Evolutionary conservation across 768 basidiomycete species (phyloP).

Genomic region (Mycena belliarum): DNA sequence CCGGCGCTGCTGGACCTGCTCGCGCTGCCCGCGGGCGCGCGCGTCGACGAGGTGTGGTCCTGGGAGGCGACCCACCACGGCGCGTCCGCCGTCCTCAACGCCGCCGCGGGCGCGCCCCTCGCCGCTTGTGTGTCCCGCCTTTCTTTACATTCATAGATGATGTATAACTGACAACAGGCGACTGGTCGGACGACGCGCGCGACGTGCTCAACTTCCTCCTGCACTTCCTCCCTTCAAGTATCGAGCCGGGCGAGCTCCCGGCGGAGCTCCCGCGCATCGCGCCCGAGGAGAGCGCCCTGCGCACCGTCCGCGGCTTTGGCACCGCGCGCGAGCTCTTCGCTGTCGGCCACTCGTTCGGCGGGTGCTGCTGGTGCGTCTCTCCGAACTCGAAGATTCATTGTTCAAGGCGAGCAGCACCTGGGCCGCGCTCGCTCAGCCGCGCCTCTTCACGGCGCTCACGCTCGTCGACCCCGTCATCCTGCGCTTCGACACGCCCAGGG

Average conservation of each 20-base stretch:
- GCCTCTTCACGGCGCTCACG: constrained; percentile 69
- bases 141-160: no score
- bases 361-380: constrained; percentile 64
- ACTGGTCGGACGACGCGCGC: constrained; percentile 77
- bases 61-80: constrained; percentile 88
- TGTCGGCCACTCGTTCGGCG: constrained; percentile 86
- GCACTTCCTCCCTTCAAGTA: constrained; percentile 57
- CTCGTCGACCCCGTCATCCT: constrained; percentile 79
- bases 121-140: constrained; percentile 51
- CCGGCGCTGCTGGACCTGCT: constrained; percentile 60
- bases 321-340: constrained; percentile 56
- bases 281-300: constrained; percentile 37
- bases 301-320: constrained; percentile 53
- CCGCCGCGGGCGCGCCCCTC: constrained; percentile 40
- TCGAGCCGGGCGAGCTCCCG: constrained; percentile 42
- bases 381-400: not conserved
- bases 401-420: constrained; percentile 46
- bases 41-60: constrained; percentile 72
- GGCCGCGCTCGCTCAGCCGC: constrained; percentile 63
- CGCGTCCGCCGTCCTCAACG: constrained; percentile 78
- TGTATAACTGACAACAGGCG: constrained; percentile 43
- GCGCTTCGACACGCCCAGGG: constrained; percentile 27
- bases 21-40: constrained; percentile 33
- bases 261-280: constrained; percentile 55
- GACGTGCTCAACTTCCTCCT: constrained; percentile 79